Evolutionary conservation across 768 basidiomycete species (phyloP).

Genomic region (Mycena vitilis): DNA sequence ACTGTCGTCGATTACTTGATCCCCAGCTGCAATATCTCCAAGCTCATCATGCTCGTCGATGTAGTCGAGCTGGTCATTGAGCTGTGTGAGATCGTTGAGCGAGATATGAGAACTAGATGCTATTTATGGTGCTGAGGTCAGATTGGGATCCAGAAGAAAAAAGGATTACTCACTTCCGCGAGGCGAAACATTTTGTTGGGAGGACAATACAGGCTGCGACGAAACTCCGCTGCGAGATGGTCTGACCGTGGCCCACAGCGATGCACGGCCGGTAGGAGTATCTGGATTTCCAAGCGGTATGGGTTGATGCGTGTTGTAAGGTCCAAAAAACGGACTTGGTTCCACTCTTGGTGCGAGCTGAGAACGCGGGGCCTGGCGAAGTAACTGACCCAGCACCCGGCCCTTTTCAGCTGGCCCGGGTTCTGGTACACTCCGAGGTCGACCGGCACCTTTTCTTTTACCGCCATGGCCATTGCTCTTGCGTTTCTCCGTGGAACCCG

Average conservation of each 20-base stretch:
- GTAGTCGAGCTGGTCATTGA: conserved; percentile 3
- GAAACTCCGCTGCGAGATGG: too few relatives aligned
- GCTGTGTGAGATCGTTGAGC: neutral
- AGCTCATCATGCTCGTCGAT: conserved; percentile 23
- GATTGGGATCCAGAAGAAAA: too few relatives aligned
- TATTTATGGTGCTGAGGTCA: neutral
- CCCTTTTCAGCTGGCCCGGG: neutral
- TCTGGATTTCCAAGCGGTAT: neutral
- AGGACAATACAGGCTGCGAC: too few relatives aligned
- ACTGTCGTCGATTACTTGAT: conserved; percentile 9
- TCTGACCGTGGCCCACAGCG: too few relatives aligned
- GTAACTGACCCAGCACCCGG: too few relatives aligned
- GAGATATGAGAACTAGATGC: neutral
- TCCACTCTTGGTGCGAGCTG: too few relatives aligned
- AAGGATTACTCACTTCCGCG: too few relatives aligned
- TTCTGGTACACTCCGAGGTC: neutral
- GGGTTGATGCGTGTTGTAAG: too few relatives aligned
- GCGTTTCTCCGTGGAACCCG: neutral
- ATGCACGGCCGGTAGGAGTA: too few relatives aligned
- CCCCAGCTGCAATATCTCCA: conserved; percentile 19
- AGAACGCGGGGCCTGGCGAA: too few relatives aligned
- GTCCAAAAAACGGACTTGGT: too few relatives aligned
- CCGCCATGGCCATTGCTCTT: neutral
- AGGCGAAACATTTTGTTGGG: too few relatives aligned
- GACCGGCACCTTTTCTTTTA: neutral